These are phyloP conservation scores for Stropharia rugosoannulata DNA, from an alignment of 768 basidiomycete genomes.

Conservation along the genomic window DNA sequence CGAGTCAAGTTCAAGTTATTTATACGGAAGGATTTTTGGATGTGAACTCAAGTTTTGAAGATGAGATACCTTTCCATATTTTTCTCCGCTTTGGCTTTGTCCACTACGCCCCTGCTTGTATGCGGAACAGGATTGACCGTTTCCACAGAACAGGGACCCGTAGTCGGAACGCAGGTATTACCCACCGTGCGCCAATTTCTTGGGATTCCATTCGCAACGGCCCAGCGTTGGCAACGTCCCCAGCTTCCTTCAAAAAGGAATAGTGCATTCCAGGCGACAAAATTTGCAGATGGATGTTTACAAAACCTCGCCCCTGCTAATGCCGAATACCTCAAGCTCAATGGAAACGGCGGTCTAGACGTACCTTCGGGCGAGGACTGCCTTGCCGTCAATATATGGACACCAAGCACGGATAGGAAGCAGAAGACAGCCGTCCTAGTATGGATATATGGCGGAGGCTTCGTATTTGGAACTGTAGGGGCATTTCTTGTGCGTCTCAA, in stretches of 20 bases:
- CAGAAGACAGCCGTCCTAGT: slow-evolving; percentile 33
- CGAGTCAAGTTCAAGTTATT: no score
- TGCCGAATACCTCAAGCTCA: slow-evolving; percentile 22
- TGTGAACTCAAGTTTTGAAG: neutral
- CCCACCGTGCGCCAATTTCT: slow-evolving; percentile 32
- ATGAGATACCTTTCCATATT: neutral
- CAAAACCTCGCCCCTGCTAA: slow-evolving; percentile 18
- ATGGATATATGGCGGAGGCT: slow-evolving; percentile 37
- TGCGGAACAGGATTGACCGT: slow-evolving; percentile 20
- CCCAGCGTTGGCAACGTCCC: slow-evolving; percentile 31
- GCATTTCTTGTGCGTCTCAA: neutral
- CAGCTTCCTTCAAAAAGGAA: slow-evolving; percentile 14
- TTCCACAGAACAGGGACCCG: slow-evolving; percentile 28
- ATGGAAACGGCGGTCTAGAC: slow-evolving; percentile 19
- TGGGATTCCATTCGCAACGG: slow-evolving; percentile 31
- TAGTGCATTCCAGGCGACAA: slow-evolving; percentile 20
- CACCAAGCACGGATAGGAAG: slow-evolving; percentile 27
- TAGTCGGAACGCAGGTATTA: slow-evolving; percentile 23
- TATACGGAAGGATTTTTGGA: no score
- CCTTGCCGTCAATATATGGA: slow-evolving; percentile 36
- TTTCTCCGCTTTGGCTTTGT: neutral
- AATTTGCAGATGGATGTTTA: slow-evolving; percentile 27
- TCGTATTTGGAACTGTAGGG: slow-evolving; percentile 32
- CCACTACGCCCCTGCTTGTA: neutral
- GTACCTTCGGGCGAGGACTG: slow-evolving; percentile 34